phyloP scores from a whole-genome alignment of 768 basidiomycete genomes.

The Lentinula edodes region DNA sequence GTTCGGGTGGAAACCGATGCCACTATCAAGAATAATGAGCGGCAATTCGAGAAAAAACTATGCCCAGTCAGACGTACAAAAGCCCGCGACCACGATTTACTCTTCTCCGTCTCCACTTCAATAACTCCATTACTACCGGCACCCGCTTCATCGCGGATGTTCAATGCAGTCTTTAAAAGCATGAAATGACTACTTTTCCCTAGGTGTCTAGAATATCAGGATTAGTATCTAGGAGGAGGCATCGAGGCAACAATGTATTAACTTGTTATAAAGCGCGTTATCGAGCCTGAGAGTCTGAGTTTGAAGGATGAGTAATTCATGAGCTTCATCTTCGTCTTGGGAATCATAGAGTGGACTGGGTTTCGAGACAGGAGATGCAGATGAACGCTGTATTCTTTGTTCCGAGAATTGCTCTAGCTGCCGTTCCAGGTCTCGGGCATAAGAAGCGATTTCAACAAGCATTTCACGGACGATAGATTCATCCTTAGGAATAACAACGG shows the following conservation, averaged over 20 bases:
- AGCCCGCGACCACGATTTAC: neutral
- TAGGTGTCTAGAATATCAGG: neutral
- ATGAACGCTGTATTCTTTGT: neutral
- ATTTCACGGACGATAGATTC: neutral
- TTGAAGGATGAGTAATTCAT: neutral
- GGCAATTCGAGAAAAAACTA: neutral
- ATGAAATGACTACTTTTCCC: neutral
- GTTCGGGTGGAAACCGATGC: neutral
- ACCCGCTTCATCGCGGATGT: neutral
- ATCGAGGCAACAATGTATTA: neutral
- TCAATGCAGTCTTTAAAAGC: conserved; percentile 1
- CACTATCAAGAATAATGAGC: neutral
- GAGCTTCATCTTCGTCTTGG: neutral
- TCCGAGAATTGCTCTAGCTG: neutral
- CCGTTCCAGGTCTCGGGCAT: neutral
- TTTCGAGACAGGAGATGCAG: neutral
- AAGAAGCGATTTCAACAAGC: neutral
- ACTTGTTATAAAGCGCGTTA: neutral
- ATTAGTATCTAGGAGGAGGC: neutral
- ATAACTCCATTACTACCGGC: neutral
- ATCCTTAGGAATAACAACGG: neutral
- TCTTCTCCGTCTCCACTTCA: neutral
- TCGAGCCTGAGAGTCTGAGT: neutral
- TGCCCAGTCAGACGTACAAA: neutral
- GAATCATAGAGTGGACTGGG: neutral